Evolutionary conservation across 1,139 yeast genomes (phyloP), one percentile per base, ranked within the genome.

Genomic region (Oligophagozyma castellii): DNA sequence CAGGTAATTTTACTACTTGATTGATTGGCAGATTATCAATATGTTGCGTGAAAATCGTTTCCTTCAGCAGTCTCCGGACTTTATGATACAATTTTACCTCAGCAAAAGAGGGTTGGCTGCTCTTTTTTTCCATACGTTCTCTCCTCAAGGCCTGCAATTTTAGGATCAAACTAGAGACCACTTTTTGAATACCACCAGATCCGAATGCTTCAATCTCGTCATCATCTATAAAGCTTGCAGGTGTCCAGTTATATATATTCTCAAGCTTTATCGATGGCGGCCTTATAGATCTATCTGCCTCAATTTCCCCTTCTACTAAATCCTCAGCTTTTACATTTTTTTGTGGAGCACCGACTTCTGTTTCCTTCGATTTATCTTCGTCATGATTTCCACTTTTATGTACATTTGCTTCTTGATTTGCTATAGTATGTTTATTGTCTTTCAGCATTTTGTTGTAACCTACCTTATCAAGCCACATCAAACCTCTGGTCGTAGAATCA

Each of bases 391-490:
- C 20, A 18, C 10, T 18, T 18, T 18, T 10, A 10, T 18, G 20
- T 7, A 10, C 8, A 10, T 7, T 10, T 7, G 20, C 20, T 18
- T 18, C 20, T 18, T 27, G 34, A 7, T 20, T 19, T 12, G 21
- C 20, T 11, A 22, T 27, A 15, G 31, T 31, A 8, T 35, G 35
- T 11, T 38, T 42, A n/a, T 30, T 34, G 7, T 18, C 8, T 10
- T 18, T 7, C 20, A 18, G 10, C 10, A 18, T 7, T 18, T 18
- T 18, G 10, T 61, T 59, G 30, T 63, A 63, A 0, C 92, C 92
- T 27, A 75, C 60, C 48, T 73, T 83, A 41, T 77, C 81, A 34
- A 73, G 64, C 95, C 95, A 86, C 5, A 80, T 68, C 14, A 71
- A 61, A 2, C 77, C 73, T 35, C 77, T 75, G 35, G 73, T 67